phyloP scores from a whole-genome alignment of 371 early-diverging fungal genomes.

The Saksenaea vasiformis region DNA sequence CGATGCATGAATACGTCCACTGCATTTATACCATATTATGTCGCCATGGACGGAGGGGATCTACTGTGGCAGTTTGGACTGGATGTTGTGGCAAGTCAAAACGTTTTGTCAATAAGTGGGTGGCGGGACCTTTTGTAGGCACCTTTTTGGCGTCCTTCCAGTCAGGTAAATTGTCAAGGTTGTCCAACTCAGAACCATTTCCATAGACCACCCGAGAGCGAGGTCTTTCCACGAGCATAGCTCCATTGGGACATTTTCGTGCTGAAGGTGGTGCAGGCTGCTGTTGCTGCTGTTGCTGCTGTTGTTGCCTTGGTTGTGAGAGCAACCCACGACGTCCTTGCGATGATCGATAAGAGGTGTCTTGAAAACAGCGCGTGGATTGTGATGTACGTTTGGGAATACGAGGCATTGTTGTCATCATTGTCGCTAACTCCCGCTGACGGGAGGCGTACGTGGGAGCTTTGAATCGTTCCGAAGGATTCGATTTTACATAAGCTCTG shows the following conservation, averaged over 20 bases:
- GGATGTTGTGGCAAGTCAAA: background rate
- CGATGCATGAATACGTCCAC: background rate
- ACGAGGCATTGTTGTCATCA: background rate
- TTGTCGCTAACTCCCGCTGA: constrained; percentile 2
- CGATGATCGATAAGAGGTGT: background rate
- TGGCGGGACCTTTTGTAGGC: background rate
- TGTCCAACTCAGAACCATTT: constrained; percentile 35
- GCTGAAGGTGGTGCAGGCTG: background rate
- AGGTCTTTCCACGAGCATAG: constrained; percentile 21
- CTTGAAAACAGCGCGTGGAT: background rate
- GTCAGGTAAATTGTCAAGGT: constrained; percentile 33
- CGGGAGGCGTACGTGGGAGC: constrained; percentile 14
- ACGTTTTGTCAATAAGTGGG: background rate
- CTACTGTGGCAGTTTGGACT: constrained; percentile 3
- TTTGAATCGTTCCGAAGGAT: background rate
- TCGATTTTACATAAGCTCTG: background rate
- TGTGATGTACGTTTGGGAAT: background rate
- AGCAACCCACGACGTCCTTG: background rate
- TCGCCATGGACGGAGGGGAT: constrained; percentile 32
- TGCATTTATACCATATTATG: constrained; percentile 25
- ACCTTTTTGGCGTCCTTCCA: constrained; percentile 11
- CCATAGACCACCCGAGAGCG: constrained; percentile 17
- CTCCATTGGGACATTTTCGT: constrained; percentile 10
- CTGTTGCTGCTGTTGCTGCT: background rate
- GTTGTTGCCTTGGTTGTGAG: background rate